Base-by-base conservation (phyloP, 768 basidiomycete species). In the Rhizopogon vinicolor region DNA sequence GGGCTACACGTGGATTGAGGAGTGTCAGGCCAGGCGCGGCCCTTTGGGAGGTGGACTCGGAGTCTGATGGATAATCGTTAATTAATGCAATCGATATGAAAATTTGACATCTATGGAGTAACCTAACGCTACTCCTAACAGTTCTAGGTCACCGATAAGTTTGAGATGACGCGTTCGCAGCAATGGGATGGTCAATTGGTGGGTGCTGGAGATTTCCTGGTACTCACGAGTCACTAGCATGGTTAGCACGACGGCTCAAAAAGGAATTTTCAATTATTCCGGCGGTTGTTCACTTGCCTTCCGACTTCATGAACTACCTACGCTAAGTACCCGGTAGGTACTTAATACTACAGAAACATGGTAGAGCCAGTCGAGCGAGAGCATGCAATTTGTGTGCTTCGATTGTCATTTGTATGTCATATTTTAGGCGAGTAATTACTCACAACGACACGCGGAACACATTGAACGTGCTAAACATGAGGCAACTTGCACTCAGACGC, bases 391-490 rank as follows among this genome's bases (percentile, higher is more conserved):
- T 37, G 35, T 13, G 12, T 7, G 31, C 31, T 37, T 37, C 35
- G 12, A 37, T 37, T 37, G 5, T 33, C 31, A 33, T 37, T 12
- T 13, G 12, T 10, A 37, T 37, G 35, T 22, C 48, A 25, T 49
- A 19, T 25, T 25, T 50, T 56, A 41, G 60, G 66, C 58, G 63
- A 61, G 58, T 56, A n/a, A 63, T 68, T 68, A 70, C 68, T 64
- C 57, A 52, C 56, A 51, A 48, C 60, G 61, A 65, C 66, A 67
- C 66, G 65, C 62, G 60, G 58, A 13, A 13, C 35, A 13, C 35
- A 12, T 37, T 13, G 35, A 72, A 68, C 69, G 70, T 70, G 69
- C 61, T 48, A 7, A 59, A 51, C 69, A 72, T 57, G 69, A 70
- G 70, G 69, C 60, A 29, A 28, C 31, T 60, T 52, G 44, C 43